phyloP scores from a whole-genome alignment of 1,284 basidiomycete genomes.

The Athelia sp. region DNA sequence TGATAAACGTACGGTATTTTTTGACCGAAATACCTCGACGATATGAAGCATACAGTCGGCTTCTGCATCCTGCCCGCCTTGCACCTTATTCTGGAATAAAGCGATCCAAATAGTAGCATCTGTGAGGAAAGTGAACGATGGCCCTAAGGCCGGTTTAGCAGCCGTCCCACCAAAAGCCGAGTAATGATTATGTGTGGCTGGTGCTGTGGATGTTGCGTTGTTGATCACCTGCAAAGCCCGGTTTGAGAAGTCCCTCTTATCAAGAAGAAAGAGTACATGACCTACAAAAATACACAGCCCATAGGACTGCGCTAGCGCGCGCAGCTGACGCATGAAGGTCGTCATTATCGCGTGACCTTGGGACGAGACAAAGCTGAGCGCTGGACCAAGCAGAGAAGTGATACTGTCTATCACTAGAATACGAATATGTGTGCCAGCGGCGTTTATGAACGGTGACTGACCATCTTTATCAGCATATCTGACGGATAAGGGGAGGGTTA shows the following conservation, averaged over 20 bases:
- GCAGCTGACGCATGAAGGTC: slow-evolving; percentile 62
- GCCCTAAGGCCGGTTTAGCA: slow-evolving; percentile 68
- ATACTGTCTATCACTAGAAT: slow-evolving; percentile 63
- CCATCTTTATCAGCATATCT: slow-evolving; percentile 1
- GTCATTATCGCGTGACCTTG: slow-evolving; percentile 77
- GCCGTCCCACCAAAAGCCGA: slow-evolving; percentile 33
- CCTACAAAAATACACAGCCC: slow-evolving; percentile 48
- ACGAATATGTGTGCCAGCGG: slow-evolving; percentile 20
- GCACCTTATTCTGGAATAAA: slow-evolving; percentile 5
- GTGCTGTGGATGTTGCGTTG: slow-evolving; percentile 26
- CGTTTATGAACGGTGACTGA: slow-evolving; percentile 2
- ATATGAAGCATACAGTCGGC: slow-evolving; percentile 22
- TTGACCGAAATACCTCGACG: slow-evolving; percentile 40
- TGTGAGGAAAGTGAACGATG: slow-evolving; percentile 66
- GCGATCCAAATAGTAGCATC: slow-evolving; percentile 71
- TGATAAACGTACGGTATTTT: slow-evolving; percentile 38
- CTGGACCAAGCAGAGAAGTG: slow-evolving; percentile 60
- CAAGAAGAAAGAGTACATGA: slow-evolving; percentile 4
- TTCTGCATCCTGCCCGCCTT: slow-evolving; percentile 9
- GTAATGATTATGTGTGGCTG: slow-evolving; percentile 27
- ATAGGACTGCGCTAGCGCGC: slow-evolving; percentile 40
- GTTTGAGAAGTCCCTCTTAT: not conserved
- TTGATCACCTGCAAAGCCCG: slow-evolving; percentile 38
- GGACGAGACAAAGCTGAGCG: slow-evolving; percentile 59
- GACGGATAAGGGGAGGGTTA: slow-evolving; percentile 6